Evolutionary conservation across 2,329 filamentous ascomycete species (phyloP), one percentile per base, ranked within the genome.

Genomic region (Arachnomyces sp.): DNA sequence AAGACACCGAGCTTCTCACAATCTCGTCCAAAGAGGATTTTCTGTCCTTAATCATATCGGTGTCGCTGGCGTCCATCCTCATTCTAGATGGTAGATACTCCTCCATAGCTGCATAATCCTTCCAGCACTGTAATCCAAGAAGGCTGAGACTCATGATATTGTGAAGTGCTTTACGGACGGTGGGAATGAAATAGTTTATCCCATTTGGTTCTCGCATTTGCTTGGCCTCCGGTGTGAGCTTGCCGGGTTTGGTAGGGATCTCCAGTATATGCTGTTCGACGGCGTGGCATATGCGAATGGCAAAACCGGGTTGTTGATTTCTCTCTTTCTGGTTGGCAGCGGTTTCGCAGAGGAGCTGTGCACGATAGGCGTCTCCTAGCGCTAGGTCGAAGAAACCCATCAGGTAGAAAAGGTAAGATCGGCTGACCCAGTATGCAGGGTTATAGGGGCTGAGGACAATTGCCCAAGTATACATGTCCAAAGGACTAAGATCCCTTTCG

Each of bases 391-490:
- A 61, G 31, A 52, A 50, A 1, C 50, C 57, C 34, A 51, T 50
- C 28, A 54, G 50, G 31, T 61, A 62, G 46, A 58, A 52, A 11
- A 59, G 54, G 39, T 58, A 63, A 9, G 58, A 58, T 7, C 60
- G 51, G 30, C 57, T 58, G 7, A 55, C 43, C 60, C 60, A 64
- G 45, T 63, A 63, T 3, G 58, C 40, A 7, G 60, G 59, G 32
- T 63, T 64, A 39, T 63, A 63, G 1, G 60, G 60, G 33, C 52
- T 61, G 13, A 58, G 39, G 7, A 49, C 40, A 29, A 63, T 56
- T 13, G 58, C 59, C 40, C 53, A 56, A 1, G 60, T 64, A 42
- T 63, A 64, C 51, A 63, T 56, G 18, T 63, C 57, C 7, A 61
- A 43, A 2, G 58, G 49, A 4, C 45, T 41, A 11, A 60, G 35